phyloP scores from a whole-genome alignment of 2,329 filamentous ascomycete species.

The Fusarium verrucosum region DNA sequence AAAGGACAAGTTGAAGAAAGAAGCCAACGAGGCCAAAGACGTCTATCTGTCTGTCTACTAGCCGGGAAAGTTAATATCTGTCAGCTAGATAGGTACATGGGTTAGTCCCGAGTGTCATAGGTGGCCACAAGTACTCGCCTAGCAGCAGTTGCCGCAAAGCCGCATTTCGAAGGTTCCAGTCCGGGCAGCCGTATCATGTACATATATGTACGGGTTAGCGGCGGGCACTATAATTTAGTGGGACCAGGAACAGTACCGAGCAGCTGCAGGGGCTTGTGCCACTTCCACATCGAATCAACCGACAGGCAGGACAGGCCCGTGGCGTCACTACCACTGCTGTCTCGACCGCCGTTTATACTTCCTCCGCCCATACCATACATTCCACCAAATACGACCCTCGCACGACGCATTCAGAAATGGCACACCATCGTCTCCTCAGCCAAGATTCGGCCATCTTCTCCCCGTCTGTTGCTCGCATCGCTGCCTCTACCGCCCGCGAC shows the following conservation, averaged over 20 bases:
- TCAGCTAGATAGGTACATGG: slow-evolving; percentile 35
- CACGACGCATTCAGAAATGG: slow-evolving; percentile 18
- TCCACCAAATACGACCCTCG: too few relatives aligned
- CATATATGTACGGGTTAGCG: slow-evolving; percentile 33
- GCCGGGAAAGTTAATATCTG: slow-evolving; percentile 29
- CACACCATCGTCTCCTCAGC: slow-evolving; percentile 40
- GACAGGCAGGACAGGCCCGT: slow-evolving; percentile 12
- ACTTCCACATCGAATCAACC: not conserved
- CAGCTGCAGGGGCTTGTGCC: not conserved
- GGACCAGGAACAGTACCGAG: slow-evolving; percentile 8
- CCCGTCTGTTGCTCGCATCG: slow-evolving; percentile 74
- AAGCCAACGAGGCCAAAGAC: slow-evolving; percentile 29
- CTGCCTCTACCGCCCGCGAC: slow-evolving; percentile 85
- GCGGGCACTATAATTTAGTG: slow-evolving; percentile 37
- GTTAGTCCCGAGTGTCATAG: not conserved
- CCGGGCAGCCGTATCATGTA: too few relatives aligned
- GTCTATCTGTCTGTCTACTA: not conserved
- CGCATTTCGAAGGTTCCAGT: slow-evolving; percentile 2
- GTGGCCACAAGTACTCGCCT: slow-evolving; percentile 32
- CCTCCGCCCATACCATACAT: not conserved
- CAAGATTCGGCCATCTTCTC: slow-evolving; percentile 68
- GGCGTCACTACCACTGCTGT: slow-evolving; percentile 21
- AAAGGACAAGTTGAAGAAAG: slow-evolving; percentile 37
- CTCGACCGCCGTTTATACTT: slow-evolving; percentile 5
- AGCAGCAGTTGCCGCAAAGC: slow-evolving; percentile 4